A percentile compares a stretch with the other conserved stretches of the same genome.
Conservation (phyloP, 2,329 filamentous ascomycete species). For the Seiridium unicorne region DNA sequence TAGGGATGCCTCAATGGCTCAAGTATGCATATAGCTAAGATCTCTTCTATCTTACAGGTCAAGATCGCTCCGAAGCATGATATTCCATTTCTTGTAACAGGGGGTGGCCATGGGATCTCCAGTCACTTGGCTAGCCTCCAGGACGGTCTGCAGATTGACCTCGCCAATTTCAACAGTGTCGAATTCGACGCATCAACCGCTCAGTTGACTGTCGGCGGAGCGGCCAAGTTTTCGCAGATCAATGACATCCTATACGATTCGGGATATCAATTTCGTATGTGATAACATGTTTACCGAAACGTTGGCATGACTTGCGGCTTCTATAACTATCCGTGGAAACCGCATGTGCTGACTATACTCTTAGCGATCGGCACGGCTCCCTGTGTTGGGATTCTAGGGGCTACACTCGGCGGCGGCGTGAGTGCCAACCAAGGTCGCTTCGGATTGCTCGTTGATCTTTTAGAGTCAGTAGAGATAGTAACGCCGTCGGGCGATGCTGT, state of each 20-base stretch:
- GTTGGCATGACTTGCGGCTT: background rate
- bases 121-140: background rate
- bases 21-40: background rate
- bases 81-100: background rate
- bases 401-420: background rate
- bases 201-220: background rate
- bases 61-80: background rate
- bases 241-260: background rate
- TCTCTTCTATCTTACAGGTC: background rate
- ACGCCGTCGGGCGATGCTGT: background rate
- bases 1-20: background rate
- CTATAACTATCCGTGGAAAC: background rate
- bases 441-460: background rate
- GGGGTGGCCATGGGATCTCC: background rate
- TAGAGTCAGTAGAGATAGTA: background rate
- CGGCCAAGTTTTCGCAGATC: background rate
- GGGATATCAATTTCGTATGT: background rate
- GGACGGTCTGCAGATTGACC: too few species aligned
- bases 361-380: background rate
- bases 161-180: too few species aligned
- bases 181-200: too few species aligned
- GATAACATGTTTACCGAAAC: background rate
- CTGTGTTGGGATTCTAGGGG: background rate
- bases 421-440: background rate
- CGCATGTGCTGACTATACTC: background rate